Conservation (phyloP, 225 moss, liverwort and hornwort species). For the Neckera pumila region DNA sequence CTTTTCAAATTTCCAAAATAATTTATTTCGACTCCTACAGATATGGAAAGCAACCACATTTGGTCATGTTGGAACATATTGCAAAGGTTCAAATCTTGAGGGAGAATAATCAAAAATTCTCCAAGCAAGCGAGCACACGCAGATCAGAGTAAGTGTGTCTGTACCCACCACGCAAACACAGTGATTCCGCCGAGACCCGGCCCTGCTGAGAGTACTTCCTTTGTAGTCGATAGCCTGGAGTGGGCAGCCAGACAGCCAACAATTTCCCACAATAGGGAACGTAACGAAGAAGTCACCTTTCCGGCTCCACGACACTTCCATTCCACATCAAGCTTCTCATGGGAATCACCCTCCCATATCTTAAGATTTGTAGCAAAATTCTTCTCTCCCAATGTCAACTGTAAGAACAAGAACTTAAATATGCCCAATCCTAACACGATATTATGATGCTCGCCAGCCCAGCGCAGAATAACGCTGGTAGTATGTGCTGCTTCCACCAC, state of each 20-base stretch:
- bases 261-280: slow-evolving; percentile 68
- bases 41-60: not conserved
- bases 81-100: not conserved
- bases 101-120: not conserved
- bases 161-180: slow-evolving; percentile 56
- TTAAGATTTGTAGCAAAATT: slow-evolving; percentile 3
- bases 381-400: slow-evolving; percentile 34
- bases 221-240: slow-evolving; percentile 13
- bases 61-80: not conserved
- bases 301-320: slow-evolving; percentile 29
- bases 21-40: not conserved
- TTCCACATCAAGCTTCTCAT: slow-evolving; percentile 13
- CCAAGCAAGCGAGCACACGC: not conserved
- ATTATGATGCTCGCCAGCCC: slow-evolving; percentile 60
- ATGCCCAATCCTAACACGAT: slow-evolving; percentile 37
- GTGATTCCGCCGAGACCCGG: slow-evolving; percentile 28
- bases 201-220: slow-evolving; percentile 3
- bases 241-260: slow-evolving; percentile 66
- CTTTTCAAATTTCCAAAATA: not conserved
- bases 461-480: slow-evolving; percentile 57
- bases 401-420: slow-evolving; percentile 19
- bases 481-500: slow-evolving; percentile 61
- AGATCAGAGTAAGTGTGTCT: not conserved
- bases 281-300: slow-evolving; percentile 51
- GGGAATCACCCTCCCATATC: slow-evolving; percentile 4